Evolutionary conservation across 768 basidiomycete genomes (phyloP).

Genomic region (Boletus huronensis): DNA sequence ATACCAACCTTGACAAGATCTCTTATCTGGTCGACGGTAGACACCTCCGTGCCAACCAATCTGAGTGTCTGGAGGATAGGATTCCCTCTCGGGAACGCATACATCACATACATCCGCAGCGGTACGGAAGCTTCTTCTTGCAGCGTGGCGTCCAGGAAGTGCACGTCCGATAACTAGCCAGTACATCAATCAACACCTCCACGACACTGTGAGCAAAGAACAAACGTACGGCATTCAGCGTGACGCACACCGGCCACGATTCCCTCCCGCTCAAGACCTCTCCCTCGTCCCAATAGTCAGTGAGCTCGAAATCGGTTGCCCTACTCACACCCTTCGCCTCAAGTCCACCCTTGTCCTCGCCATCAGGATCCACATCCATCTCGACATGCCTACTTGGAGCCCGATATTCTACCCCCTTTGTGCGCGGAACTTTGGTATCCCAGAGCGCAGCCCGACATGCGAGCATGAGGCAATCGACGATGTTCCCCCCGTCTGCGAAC

Average conservation of each 20-base stretch:
- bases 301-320: constrained; percentile 80
- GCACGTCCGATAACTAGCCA: constrained; percentile 50
- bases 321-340: constrained; percentile 47
- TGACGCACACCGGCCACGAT: constrained; percentile 72
- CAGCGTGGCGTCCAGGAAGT: constrained; percentile 71
- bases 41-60: constrained; percentile 59
- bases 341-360: constrained; percentile 42
- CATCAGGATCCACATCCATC: constrained; percentile 54
- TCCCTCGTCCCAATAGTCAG: constrained; percentile 87
- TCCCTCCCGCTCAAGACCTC: constrained; percentile 59
- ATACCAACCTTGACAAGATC: constrained; percentile 51
- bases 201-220: not conserved
- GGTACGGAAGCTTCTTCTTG: constrained; percentile 71
- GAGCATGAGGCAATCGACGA: constrained; percentile 76
- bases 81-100: constrained; percentile 49
- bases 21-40: constrained; percentile 46
- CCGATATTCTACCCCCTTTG: constrained; percentile 66
- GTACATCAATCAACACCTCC: not conserved
- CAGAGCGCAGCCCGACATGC: constrained; percentile 76
- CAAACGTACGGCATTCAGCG: constrained; percentile 66
- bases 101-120: constrained; percentile 57
- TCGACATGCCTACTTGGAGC: constrained; percentile 32
- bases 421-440: constrained; percentile 77
- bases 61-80: constrained; percentile 60
- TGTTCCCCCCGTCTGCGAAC: constrained; percentile 70